Conservation (phyloP, 208 protist species). For the Entamoeba invadens region DNA sequence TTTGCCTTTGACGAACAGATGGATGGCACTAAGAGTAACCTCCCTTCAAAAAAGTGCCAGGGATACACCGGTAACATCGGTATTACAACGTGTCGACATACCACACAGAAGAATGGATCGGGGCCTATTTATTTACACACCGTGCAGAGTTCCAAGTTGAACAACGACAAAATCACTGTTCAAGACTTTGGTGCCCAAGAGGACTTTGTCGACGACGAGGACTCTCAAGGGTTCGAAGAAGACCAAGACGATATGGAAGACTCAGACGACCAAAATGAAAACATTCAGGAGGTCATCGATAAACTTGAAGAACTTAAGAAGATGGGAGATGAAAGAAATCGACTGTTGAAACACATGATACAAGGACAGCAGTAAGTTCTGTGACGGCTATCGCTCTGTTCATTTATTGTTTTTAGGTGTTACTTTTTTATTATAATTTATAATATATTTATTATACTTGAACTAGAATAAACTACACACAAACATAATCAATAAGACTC, state of each 20-base stretch:
- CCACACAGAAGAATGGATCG: no score
- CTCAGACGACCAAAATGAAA: not conserved
- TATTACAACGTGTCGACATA: no score
- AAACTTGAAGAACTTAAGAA: not conserved
- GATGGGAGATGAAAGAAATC: not conserved
- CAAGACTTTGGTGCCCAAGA: not conserved
- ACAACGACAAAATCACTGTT: not conserved
- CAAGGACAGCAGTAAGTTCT: not conserved
- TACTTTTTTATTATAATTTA: no score
- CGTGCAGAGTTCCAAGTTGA: not conserved
- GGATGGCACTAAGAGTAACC: not conserved
- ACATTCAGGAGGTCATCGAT: not conserved
- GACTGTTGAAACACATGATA: not conserved
- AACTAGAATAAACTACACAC: no score
- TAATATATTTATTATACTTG: no score
- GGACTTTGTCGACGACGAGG: not conserved
- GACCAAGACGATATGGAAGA: not conserved
- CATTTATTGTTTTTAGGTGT: no score
- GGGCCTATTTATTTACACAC: no score
- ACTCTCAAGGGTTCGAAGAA: not conserved
- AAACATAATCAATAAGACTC: no score
- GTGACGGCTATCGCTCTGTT: no score
- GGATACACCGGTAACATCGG: not conserved
- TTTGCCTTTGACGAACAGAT: not conserved
- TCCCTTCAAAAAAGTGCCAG: not conserved